Conservation (phyloP, 257 asterid genomes). For the Solanum sitiens region DNA sequence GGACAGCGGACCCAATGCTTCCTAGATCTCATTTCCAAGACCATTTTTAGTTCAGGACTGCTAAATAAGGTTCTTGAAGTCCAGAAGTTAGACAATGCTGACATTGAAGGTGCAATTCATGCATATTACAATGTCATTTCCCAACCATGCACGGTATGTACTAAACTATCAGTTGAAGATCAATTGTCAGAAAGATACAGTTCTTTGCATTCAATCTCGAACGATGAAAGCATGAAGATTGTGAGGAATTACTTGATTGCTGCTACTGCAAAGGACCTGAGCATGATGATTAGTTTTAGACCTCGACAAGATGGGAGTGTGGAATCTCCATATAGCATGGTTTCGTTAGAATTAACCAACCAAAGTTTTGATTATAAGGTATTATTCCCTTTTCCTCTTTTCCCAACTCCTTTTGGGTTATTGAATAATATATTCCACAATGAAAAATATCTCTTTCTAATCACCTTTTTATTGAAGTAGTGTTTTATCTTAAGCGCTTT, state of each 20-base stretch:
- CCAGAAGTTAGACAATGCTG: slow-evolving; percentile 71
- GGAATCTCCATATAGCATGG: slow-evolving; percentile 34
- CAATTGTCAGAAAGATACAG: slow-evolving; percentile 33
- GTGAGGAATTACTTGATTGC: slow-evolving; percentile 82
- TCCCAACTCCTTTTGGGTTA: not conserved
- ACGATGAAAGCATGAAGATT: slow-evolving; percentile 49
- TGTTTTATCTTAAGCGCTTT: not conserved
- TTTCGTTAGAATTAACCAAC: slow-evolving; percentile 52
- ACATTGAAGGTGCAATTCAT: slow-evolving; percentile 93
- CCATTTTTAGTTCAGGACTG: slow-evolving; percentile 48
- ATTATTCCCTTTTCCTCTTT: not conserved
- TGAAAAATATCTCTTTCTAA: not conserved
- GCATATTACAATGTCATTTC: slow-evolving; percentile 66
- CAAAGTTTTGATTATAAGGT: slow-evolving; percentile 89
- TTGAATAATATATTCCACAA: not conserved
- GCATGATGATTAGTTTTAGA: slow-evolving; percentile 82
- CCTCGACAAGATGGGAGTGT: slow-evolving; percentile 29
- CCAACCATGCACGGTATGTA: slow-evolving; percentile 63
- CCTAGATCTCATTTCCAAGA: slow-evolving; percentile 64
- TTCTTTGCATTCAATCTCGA: slow-evolving; percentile 49
- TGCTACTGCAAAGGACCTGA: slow-evolving; percentile 93
- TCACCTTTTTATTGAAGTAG: not conserved
- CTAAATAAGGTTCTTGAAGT: slow-evolving; percentile 72
- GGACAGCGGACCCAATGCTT: slow-evolving; percentile 54
- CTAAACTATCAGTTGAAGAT: slow-evolving; percentile 20